Conservation (phyloP, 257 asterid species). For the Craterostigma plantagineum region DNA sequence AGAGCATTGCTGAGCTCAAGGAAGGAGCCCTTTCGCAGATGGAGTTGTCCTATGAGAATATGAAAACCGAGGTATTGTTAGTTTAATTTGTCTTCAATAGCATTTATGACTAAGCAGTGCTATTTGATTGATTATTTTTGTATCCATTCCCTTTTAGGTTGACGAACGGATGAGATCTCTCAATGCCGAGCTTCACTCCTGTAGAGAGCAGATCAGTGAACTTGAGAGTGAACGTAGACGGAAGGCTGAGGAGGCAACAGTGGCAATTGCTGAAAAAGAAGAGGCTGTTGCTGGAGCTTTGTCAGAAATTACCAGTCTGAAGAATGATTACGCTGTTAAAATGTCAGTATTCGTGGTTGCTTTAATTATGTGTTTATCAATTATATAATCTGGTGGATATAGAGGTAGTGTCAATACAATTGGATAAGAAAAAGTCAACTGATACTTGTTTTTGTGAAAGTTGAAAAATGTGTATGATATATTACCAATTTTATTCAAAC, state of each 20-base stretch:
- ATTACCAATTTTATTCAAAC: too few relatives aligned
- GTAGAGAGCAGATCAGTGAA: slow-evolving; percentile 32
- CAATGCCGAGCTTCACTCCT: slow-evolving; percentile 41
- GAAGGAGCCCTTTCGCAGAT: slow-evolving; percentile 72
- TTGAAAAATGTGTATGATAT: too few relatives aligned
- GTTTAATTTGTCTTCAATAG: background rate
- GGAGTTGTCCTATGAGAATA: slow-evolving; percentile 46
- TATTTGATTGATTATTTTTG: slow-evolving; percentile 2
- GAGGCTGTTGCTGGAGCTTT: slow-evolving; percentile 54
- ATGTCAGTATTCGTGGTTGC: slow-evolving; percentile 20
- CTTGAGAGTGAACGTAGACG: slow-evolving; percentile 43
- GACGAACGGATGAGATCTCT: slow-evolving; percentile 42
- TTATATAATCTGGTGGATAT: background rate
- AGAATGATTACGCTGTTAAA: slow-evolving; percentile 47
- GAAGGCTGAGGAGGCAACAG: slow-evolving; percentile 46
- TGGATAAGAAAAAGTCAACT: too few relatives aligned
- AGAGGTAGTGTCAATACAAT: background rate
- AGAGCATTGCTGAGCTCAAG: slow-evolving; percentile 68
- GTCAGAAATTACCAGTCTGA: slow-evolving; percentile 47
- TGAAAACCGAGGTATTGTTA: slow-evolving; percentile 39
- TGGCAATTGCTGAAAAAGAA: slow-evolving; percentile 58
- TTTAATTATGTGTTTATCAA: background rate
- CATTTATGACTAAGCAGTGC: slow-evolving; percentile 2
- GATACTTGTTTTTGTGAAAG: too few relatives aligned
- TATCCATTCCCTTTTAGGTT: slow-evolving; percentile 19